Base-by-base conservation (phyloP, 257 asterid genomes). In the Gentiana dahurica region DNA sequence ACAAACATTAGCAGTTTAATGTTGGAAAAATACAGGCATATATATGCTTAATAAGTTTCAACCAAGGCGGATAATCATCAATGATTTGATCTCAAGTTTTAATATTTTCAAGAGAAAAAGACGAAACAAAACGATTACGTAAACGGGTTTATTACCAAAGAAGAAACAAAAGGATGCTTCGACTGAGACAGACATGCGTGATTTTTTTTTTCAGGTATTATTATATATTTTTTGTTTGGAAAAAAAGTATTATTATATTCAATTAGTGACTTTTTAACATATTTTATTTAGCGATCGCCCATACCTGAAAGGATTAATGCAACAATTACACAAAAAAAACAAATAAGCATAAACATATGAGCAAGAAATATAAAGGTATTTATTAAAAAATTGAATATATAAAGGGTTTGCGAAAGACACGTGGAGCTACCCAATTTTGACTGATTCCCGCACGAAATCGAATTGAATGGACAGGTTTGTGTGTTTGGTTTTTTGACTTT, bases 101-200 rank as follows among this genome's bases (percentile, higher is more conserved):
- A 5, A 13, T 41, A 12, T 36, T 12, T 11, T 32, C 38, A 35
- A 34, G 43, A 58, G 39, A 53, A 50, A 49, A 12, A 33, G 53
- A 64, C 59, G 9, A 55, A 34, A 13, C 4, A 12, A 51, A 39
- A 8, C 5, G 5, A 34, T 60, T 39, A 47, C 50, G 58, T 35
- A 51, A 56, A 47, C 50, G 57, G 64, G 64, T 65, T 50, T 65
- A 60, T 36, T 39, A 61, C 63, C 68, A 15, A 57, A 11, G 53
- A 43, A 56, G 33, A 45, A 34, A 45, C 7, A 44, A 35, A 24
- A 50, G 37, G 59, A 54, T 24, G 11, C 55, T 34, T 8, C 8
- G 55, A 58, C 52, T 60, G 51, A 50, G 44, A 39, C 8, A 5
- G 45, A 4, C 45, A 24, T 24, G 24, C 24, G 24, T 24, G 24